Evolutionary conservation across 2,329 filamentous ascomycete species (phyloP).

Genomic region (Trichoderma lentiforme): DNA sequence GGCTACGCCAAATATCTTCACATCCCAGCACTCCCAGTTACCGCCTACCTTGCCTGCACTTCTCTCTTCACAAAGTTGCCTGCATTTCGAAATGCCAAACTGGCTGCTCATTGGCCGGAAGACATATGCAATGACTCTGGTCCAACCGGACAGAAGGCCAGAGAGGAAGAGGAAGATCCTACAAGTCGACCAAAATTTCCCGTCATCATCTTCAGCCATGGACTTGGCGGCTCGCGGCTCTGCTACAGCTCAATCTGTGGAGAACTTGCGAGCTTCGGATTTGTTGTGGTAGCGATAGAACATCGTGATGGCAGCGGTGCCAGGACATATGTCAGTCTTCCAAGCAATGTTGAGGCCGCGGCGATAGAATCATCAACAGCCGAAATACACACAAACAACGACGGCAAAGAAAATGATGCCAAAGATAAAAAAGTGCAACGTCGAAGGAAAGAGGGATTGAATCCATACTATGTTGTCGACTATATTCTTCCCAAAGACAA

Average conservation of each 20-base stretch:
- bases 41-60: slow-evolving; percentile 53
- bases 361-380: slow-evolving; percentile 31
- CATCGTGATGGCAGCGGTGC: slow-evolving; percentile 64
- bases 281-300: slow-evolving; percentile 62
- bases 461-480: slow-evolving; percentile 50
- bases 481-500: slow-evolving; percentile 62
- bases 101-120: slow-evolving; percentile 54
- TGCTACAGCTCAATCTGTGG: slow-evolving; percentile 62
- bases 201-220: slow-evolving; percentile 64
- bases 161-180: slow-evolving; percentile 15
- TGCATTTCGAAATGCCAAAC: slow-evolving; percentile 57
- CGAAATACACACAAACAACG: slow-evolving; percentile 24
- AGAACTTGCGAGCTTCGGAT: slow-evolving; percentile 64
- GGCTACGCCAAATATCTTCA: slow-evolving; percentile 62
- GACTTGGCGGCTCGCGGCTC: slow-evolving; percentile 60
- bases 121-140: slow-evolving; percentile 34
- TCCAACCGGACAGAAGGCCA: slow-evolving; percentile 34
- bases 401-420: slow-evolving; percentile 23
- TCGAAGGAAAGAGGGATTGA: slow-evolving; percentile 23
- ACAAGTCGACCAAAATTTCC: slow-evolving; percentile 50
- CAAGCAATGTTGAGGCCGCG: slow-evolving; percentile 36
- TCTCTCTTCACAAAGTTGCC: slow-evolving; percentile 64
- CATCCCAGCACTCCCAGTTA: slow-evolving; percentile 45
- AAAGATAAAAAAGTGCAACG: slow-evolving; percentile 34
- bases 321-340: slow-evolving; percentile 58